Base-by-base conservation (phyloP, 306 rosid genomes). In the Sphenostylis stenocarpa region DNA sequence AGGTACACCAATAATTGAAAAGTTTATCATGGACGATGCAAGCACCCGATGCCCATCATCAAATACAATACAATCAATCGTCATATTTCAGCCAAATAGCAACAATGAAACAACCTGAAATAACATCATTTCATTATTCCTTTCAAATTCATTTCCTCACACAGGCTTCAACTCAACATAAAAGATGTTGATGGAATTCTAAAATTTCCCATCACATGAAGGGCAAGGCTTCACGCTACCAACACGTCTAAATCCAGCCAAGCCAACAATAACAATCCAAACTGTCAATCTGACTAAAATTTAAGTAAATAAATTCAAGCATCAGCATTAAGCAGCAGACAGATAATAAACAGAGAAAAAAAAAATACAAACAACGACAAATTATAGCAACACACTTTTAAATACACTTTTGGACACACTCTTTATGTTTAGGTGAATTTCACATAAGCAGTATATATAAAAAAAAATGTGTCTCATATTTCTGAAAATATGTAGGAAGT, bases 281-380 rank as follows among this genome's bases (percentile, higher is more conserved):
- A 78, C 52, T 29, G 13, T 38, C 77, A 63, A 14, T 38, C 12
- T 6, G 67, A 31, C 10, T 31, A 38, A n/a, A 49, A n/a, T 55
- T 66, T 34, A 70, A 77, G 8, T 53, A 72, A 72, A 36, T 19
- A 76, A 39, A 45, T 49, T 75, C n/a, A 75, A 68, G 75, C 43
- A 73, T 73, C 15, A 41, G 58, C 80, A 44, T 13, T 38, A 9
- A 33, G 58, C 80, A 52, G 19, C 24, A 67, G 67, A 47, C 67
- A 60, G 13, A 67, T 23, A 41, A 39, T 31, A 49, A 6, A 65
- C 7, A 29, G 23, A 29, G 66, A 60, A 29, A 60, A 29, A 60
- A 29, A 57, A 7, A 1, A 8, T 52, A 3, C 6, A 20, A n/a
- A 28, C 41, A 60, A 15, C 7, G 9, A 29, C 20, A 23, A 67